Base-by-base conservation (phyloP, 345 rosid species). In the Boechera retrofracta region DNA sequence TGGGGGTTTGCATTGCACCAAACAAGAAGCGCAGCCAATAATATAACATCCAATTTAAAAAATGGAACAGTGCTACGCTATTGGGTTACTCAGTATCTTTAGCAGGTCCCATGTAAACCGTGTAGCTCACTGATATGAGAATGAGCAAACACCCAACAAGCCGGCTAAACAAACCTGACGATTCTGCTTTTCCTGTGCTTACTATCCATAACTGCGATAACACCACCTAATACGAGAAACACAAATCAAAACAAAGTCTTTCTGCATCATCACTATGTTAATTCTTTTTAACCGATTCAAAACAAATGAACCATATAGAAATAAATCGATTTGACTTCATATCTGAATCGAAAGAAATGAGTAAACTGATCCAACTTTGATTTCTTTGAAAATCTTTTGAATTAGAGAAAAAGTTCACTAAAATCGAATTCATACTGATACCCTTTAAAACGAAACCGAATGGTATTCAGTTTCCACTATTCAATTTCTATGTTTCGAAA, bases 101-200 rank as follows among this genome's bases (percentile, higher is more conserved):
- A 51, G 89, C 91, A 9, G 94, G 96, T 68, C 94, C 97, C 56
- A 72, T 38, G 72, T 82, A 89, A 36, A 91, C 45, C 39, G 94
- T 94, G 82, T 75, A 86, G 67, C 82, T 80, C 31, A 88, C 86
- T 3, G 97, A 94, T 62, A 89, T 54, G 71, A 90, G 51, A 75
- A 90, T 84, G 51, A 94, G 91, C 42, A 91, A 69, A 81, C 93
- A 87, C 56, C 98, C 98, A 2, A 88, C 71, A 10, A 91, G 71
- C 38, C 86, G 85, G 16, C 88, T 89, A 49, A 90, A 91, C 74
- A 78, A 59, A 61, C 74, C 70, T 3, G 94, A 64, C 15, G 87
- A 82, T 55, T 74, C 75, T 18, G 80, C 36, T 55, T 79, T 85
- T 29, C 83, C 78, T 1, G 77, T 81, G 35, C 85, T 35, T 0